Percentiles rank a stretch among this genome's conserved stretches.
Conservation (phyloP, 495 filamentous ascomycete genomes). For the Astrothelium subdiscretum region DNA sequence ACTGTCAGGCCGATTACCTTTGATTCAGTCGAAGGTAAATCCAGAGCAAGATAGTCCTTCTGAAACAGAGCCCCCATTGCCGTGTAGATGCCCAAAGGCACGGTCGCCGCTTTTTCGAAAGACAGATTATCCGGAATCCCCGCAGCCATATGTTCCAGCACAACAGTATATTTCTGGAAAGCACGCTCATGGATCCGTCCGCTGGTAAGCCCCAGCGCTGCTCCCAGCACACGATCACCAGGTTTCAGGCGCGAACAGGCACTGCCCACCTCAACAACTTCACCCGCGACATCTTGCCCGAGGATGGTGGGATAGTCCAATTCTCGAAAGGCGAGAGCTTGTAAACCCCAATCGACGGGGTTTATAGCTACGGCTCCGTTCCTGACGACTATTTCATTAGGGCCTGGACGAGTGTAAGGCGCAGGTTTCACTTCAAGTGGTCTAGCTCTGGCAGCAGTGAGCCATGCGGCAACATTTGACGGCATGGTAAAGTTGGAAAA, state of each 20-base stretch:
- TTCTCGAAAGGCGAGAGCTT: conserved; percentile 8
- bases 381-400: conserved; percentile 30
- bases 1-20: conserved; percentile 29
- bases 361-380: conserved; percentile 37
- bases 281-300: conserved; percentile 23
- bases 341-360: conserved; percentile 21
- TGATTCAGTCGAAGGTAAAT: conserved; percentile 21
- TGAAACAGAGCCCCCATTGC: conserved; percentile 39
- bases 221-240: neutral
- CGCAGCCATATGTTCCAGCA: conserved; percentile 25
- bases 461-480: conserved; percentile 31
- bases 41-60: conserved; percentile 30
- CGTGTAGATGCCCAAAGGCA: conserved; percentile 42
- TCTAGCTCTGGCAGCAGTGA: conserved; percentile 17
- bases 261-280: conserved; percentile 19
- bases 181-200: neutral
- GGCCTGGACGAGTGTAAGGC: conserved; percentile 22
- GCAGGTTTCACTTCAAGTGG: conserved; percentile 28
- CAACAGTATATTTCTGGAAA: conserved; percentile 38
- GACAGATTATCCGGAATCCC: conserved; percentile 35
- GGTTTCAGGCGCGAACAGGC: neutral
- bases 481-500: neutral
- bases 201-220: neutral
- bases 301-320: conserved; percentile 17
- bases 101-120: conserved; percentile 34